These are phyloP conservation scores for Filobasidium uniguttulatum DNA, from an alignment of 1,284 basidiomycete species.

Conservation along the genomic window DNA sequence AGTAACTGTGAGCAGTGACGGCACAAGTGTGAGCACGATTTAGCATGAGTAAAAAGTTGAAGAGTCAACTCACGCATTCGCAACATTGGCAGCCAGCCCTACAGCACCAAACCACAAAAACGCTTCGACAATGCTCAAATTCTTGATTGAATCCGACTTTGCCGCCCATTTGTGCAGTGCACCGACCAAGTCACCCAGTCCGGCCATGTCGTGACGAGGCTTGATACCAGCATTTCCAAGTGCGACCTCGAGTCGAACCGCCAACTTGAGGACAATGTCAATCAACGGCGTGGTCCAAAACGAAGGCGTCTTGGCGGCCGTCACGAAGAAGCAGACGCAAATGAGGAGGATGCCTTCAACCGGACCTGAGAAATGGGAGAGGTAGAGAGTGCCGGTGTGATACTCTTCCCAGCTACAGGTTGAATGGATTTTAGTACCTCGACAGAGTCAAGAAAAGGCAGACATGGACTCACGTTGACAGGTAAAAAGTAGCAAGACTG, in stretches of 20 bases:
- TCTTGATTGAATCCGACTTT: slow-evolving; percentile 22
- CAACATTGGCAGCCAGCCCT: slow-evolving; percentile 69
- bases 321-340: slow-evolving; percentile 59
- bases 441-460: no score
- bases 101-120: slow-evolving; percentile 72
- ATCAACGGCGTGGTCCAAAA: slow-evolving; percentile 50
- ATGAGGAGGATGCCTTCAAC: slow-evolving; percentile 93
- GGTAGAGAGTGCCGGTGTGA: slow-evolving; percentile 77
- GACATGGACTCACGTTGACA: slow-evolving; percentile 40
- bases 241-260: slow-evolving; percentile 16
- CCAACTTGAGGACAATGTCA: slow-evolving; percentile 7
- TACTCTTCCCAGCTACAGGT: slow-evolving; percentile 91
- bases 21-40: background rate
- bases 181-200: slow-evolving; percentile 2
- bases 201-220: background rate
- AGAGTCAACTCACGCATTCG: slow-evolving; percentile 44
- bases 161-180: slow-evolving; percentile 1
- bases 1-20: slow-evolving; percentile 44
- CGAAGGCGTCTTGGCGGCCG: slow-evolving; percentile 50
- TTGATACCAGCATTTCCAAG: background rate
- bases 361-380: slow-evolving; percentile 89
- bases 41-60: background rate
- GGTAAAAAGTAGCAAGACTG: slow-evolving; percentile 84
- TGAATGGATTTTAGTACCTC: background rate
- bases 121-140: slow-evolving; percentile 65